Conservation (phyloP, 2,329 filamentous ascomycete species). For the Dendryphion nanum region DNA sequence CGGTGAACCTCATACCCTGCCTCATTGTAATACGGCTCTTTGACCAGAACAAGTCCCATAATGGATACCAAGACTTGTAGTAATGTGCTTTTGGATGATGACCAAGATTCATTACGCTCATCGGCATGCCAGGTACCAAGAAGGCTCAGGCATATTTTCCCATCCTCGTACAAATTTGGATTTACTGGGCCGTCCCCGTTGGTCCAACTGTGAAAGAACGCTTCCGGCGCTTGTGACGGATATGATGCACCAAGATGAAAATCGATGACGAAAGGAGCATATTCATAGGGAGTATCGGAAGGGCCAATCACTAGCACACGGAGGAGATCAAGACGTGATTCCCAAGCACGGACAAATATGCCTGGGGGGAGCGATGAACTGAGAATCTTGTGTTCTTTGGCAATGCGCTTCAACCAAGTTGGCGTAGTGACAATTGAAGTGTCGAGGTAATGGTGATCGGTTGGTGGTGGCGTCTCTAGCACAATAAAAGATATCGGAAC, state of each 20-base stretch:
- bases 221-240: slow-evolving; percentile 53
- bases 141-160: slow-evolving; percentile 60
- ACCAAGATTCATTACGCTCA: slow-evolving; percentile 55
- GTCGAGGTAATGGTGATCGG: slow-evolving; percentile 41
- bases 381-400: slow-evolving; percentile 60
- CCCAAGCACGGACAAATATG: slow-evolving; percentile 61
- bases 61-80: slow-evolving; percentile 59
- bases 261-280: slow-evolving; percentile 62
- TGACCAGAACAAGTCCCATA: slow-evolving; percentile 58
- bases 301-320: slow-evolving; percentile 60
- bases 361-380: slow-evolving; percentile 52
- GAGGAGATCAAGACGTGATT: slow-evolving; percentile 57
- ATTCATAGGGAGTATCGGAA: slow-evolving; percentile 59
- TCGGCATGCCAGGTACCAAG: slow-evolving; percentile 60
- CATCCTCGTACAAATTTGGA: slow-evolving; percentile 63
- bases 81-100: slow-evolving; percentile 51
- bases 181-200: slow-evolving; percentile 54
- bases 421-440: slow-evolving; percentile 41
- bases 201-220: slow-evolving; percentile 61
- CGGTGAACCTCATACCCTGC: slow-evolving; percentile 58
- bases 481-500: slow-evolving; percentile 30
- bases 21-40: slow-evolving; percentile 63
- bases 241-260: slow-evolving; percentile 52
- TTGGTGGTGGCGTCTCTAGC: slow-evolving; percentile 34
- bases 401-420: slow-evolving; percentile 49